Base-by-base conservation (phyloP, 1,284 basidiomycete species). In the Earliella scabrosa region DNA sequence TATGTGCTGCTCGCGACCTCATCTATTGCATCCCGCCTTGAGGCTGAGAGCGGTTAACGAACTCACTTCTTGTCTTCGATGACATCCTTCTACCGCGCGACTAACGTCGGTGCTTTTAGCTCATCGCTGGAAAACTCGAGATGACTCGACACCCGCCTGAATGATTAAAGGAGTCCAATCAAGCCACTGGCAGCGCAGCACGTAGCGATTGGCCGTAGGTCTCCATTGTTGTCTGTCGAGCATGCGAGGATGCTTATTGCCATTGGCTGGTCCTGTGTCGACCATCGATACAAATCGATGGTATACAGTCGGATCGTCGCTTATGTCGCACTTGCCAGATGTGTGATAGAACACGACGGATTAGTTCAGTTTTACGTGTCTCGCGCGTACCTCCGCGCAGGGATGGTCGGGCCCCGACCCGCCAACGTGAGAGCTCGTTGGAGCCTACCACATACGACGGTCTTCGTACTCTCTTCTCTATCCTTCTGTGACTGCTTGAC, bases 301-400 rank as follows among this genome's bases (percentile, higher is more conserved):
- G 31, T 41, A 29, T 13, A 40, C 34, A 36, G 38, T 40, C 36
- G 44, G 48, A 50, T 50, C 29, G 43, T 45, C 47, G 49, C 41
- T 21, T n/a, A 4, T 27, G n/a, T 50, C 39, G 50, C 40, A 48
- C 41, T 44, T 11, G 36, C n/a, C 20, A 10, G 44, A 26, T 24
- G 49, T 14, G 21, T 54, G 60, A 59, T 59, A 24, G 24, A 32
- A 56, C 26, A 16, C 29, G 49, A 52, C 32, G 38, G 29, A 57
- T 59, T 48, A 62, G 57, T 50, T 44, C 24, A 48, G 29, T 32
- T 62, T 62, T 62, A 62, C 60, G 60, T 62, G 26, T 62, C 44
- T 18, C 27, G 26, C 31, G 43, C n/a, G 18, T 29, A 53, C 50
- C n/a, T 26, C 34, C 34, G 38, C 43, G 41, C 40, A n/a, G 16